A percentile compares a stretch with the other conserved stretches of the same genome.
Conservation (phyloP, 441 rosid species). For the Erodium trifolium region DNA sequence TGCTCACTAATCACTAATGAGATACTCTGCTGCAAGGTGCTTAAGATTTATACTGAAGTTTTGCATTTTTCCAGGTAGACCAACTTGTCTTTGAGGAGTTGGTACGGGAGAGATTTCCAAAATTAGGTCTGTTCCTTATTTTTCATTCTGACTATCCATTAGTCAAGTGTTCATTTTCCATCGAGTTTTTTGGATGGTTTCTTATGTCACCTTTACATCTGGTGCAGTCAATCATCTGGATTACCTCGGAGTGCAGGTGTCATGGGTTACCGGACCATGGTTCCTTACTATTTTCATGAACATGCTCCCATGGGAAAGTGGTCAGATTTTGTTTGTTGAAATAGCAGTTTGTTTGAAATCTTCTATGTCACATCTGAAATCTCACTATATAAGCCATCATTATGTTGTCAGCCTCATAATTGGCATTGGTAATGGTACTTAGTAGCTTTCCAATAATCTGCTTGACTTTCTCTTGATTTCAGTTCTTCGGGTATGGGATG, state of each 20-base stretch:
- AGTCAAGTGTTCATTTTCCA: slow-evolving; percentile 1
- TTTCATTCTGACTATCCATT: neutral
- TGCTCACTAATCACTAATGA: neutral
- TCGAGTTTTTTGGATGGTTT: slow-evolving; percentile 18
- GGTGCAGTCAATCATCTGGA: slow-evolving; percentile 94
- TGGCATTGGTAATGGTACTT: slow-evolving; percentile 8
- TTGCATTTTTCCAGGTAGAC: slow-evolving; percentile 62
- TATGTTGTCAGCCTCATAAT: neutral
- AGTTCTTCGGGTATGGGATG: slow-evolving; percentile 99
- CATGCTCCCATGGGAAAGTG: slow-evolving; percentile 99
- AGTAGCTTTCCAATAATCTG: slow-evolving; percentile 20
- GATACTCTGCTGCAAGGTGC: slow-evolving; percentile 1
- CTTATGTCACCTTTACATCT: slow-evolving; percentile 22
- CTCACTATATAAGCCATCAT: no score
- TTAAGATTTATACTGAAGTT: slow-evolving; percentile 17
- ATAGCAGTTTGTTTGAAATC: slow-evolving; percentile 1
- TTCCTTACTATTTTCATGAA: slow-evolving; percentile 98
- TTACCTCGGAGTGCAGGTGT: slow-evolving; percentile 95
- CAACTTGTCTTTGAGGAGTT: slow-evolving; percentile 95
- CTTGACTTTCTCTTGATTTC: slow-evolving; percentile 24
- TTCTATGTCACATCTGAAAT: neutral
- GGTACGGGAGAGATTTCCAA: slow-evolving; percentile 94
- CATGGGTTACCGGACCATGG: slow-evolving; percentile 99
- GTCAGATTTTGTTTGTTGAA: slow-evolving; percentile 62
- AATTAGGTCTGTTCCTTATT: slow-evolving; percentile 52